Evolutionary conservation across 192 early-diverging fungal species (phyloP), one percentile per base, ranked within the genome.

Genomic region (Haplosporangium gracile): DNA sequence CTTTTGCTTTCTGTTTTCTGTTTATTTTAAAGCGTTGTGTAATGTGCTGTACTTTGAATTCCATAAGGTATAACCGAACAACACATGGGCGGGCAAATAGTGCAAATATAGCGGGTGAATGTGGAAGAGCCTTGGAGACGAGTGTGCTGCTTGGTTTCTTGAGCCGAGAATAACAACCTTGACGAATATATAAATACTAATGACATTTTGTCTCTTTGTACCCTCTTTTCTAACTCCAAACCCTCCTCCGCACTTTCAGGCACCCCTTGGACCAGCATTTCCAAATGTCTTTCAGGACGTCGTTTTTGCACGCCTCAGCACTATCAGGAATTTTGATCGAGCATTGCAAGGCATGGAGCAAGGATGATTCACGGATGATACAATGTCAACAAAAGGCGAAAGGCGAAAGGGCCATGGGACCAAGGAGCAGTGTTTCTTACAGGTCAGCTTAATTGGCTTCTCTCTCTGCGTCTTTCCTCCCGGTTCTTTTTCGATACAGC

Each of bases 401-500:
- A 57, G 55, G 55, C 22, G 22, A 57, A 51, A 51, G 0, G 49
- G 49, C 49, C 49, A 51, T 22, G 20, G 2, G 49, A 22, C 18
- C 49, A 51, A 51, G 49, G 49, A 18, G 20, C 49, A 51, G 18
- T 24, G 1, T 15, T 32, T 32, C 60, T 65, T 29, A 65, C 60
- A 65, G 60, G 60, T 10, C 60, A 34, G 60, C 10, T 11, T 24
- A 65, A 65, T 65, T 26, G 60, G 10, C 26, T 15, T 4, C 8
- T 10, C 6, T 15, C 60, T 65, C 11, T 26, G 5, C n/a, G 16
- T 18, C 11, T 32, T 34, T 9, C 26, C 9, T 65, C 60, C 60
- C 60, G 60, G 60, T 65, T 65, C 55, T 65, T 65, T 65, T 65
- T 65, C 60, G 60, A 32, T 57, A 32, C 49, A 18, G 49, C 49